Evolutionary conservation across 495 filamentous ascomycete species (phyloP), one percentile per base, ranked within the genome.

Genomic region (Umbilicaria muhlenbergii): DNA sequence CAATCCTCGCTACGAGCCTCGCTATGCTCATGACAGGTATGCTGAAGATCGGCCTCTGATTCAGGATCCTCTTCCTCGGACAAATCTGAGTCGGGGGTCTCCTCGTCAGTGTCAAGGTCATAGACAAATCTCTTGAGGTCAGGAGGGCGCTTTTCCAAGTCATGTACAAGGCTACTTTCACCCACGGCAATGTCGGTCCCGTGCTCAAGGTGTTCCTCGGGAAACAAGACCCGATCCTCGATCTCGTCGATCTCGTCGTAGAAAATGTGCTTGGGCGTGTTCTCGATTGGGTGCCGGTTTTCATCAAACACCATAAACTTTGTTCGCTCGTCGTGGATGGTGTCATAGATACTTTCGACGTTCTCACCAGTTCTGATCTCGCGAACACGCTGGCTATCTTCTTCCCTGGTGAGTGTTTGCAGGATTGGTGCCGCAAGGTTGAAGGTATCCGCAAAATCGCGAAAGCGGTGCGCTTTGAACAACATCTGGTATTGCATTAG

Each of bases 181-280:
- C 19, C 19, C 2, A 21, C 19, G 13, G 58, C 50, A 48, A 62
- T 67, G 34, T 35, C 50, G 3, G 63, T 55, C 33, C 62, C 61
- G 33, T 51, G 58, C 40, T 61, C 64, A 0, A 61, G 56, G 1
- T 42, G 17, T 44, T 67, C 64, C 37, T 71, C 61, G 1, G 63
- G 58, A 46, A 73, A 70, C 11, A 73, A 48, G 8, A 70, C 44
- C 11, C 49, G 44, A 33, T 73, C 67, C 48, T 73, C 69, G 5
- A 62, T 55, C 4, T 47, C 61, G 40, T 73, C 65, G 11, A 61
- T 57, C 43, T 70, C 58, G 36, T 62, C 63, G 45, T 71, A 73
- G 45, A 60, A 62, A 3, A 49, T 31, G 11, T 55, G 55, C 34
- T 49, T 50, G 14, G 43, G 19, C 11, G 50, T 47, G 12, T 47